These are phyloP conservation scores for Trichoderma sp. DNA, from an alignment of 2,329 filamentous ascomycete species.

Conservation along the genomic window DNA sequence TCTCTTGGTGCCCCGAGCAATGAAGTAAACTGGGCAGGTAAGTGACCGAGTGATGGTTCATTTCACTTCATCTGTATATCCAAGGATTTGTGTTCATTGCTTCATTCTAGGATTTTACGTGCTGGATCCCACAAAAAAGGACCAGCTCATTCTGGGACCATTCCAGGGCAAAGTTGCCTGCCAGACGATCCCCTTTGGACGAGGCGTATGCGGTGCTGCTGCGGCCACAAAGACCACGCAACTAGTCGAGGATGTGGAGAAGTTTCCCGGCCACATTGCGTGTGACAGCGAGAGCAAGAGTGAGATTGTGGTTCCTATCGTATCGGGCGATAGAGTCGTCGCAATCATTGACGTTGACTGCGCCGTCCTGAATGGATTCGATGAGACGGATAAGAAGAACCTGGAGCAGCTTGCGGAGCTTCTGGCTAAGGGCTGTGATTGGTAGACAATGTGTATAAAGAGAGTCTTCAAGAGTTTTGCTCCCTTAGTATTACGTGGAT, in stretches of 20 bases:
- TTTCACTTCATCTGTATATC: background rate
- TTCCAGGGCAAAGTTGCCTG: constrained; percentile 82
- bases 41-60: background rate
- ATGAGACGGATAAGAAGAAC: constrained; percentile 64
- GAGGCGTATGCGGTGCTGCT: constrained; percentile 75
- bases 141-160: constrained; percentile 71
- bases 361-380: constrained; percentile 65
- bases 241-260: constrained; percentile 68
- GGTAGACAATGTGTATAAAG: constrained; percentile 44
- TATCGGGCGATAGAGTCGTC: constrained; percentile 55
- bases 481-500: background rate
- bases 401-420: constrained; percentile 67
- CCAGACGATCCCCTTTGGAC: constrained; percentile 72
- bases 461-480: background rate
- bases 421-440: constrained; percentile 64
- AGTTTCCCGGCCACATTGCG: constrained; percentile 78
- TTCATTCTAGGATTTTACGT: constrained; percentile 68
- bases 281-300: constrained; percentile 76
- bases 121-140: constrained; percentile 50
- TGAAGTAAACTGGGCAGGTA: constrained; percentile 76
- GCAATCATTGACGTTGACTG: constrained; percentile 84
- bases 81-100: background rate
- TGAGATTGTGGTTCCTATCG: constrained; percentile 79
- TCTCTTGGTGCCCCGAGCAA: constrained; percentile 66
- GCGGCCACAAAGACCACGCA: constrained; percentile 63